A percentile compares a stretch with the other conserved stretches of the same genome.
Evolutionary conservation across 2,329 filamentous ascomycete species (phyloP).

Genomic region (Neonectria sp.): DNA sequence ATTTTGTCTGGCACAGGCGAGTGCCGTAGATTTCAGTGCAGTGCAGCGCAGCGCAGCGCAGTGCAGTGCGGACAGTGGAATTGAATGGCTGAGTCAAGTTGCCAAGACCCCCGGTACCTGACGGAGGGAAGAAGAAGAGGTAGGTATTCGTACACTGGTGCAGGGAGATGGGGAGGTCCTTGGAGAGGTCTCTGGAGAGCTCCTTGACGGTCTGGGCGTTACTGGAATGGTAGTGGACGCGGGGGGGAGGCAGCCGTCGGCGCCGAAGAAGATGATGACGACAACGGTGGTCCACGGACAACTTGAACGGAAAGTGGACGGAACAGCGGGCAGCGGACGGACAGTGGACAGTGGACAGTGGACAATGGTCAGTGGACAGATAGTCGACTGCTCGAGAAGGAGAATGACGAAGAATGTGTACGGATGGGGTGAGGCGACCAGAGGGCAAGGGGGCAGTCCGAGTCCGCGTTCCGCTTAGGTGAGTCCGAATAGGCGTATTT

Average conservation of each 20-base stretch:
- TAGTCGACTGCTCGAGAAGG: slow-evolving; percentile 8
- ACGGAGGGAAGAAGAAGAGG: neutral
- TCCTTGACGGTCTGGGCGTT: neutral
- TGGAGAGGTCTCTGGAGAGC: neutral
- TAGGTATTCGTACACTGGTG: neutral
- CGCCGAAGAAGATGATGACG: neutral
- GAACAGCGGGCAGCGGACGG: neutral
- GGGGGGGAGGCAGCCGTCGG: slow-evolving; percentile 9
- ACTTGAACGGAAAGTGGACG: neutral
- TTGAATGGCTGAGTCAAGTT: neutral
- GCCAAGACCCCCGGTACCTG: neutral
- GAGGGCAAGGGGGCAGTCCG: slow-evolving; percentile 3
- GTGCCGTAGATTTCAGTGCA: slow-evolving; percentile 14
- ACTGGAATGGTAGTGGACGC: neutral
- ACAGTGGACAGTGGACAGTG: neutral
- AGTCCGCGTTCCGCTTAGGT: slow-evolving; percentile 17
- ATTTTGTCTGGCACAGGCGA: slow-evolving; percentile 5
- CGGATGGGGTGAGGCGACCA: slow-evolving; percentile 3
- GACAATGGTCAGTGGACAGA: neutral
- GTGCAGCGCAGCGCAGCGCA: neutral
- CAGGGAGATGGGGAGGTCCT: neutral
- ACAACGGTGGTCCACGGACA: slow-evolving; percentile 3
- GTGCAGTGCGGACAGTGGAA: neutral
- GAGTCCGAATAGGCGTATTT: slow-evolving; percentile 13
- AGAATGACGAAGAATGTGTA: slow-evolving; percentile 7